These are phyloP conservation scores for Pichia sporocuriosa DNA, from an alignment of 805 yeast genomes.

Conservation along the genomic window DNA sequence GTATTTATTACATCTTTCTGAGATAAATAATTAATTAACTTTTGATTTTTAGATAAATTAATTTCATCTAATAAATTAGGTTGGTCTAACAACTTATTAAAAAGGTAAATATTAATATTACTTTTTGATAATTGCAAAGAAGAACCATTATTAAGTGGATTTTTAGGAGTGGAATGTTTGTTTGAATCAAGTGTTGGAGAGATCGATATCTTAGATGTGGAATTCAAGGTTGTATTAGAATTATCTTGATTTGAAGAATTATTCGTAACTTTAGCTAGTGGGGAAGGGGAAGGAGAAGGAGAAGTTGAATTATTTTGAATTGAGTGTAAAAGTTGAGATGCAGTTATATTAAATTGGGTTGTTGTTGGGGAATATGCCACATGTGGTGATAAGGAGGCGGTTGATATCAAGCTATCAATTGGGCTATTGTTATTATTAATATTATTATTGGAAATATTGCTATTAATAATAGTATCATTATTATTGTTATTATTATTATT, in stretches of 20 bases:
- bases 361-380: slow-evolving; percentile 19
- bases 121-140: slow-evolving; percentile 1
- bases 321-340: slow-evolving; percentile 30
- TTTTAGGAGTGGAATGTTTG: background rate
- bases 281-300: slow-evolving; percentile 11
- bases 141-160: background rate
- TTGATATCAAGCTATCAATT: slow-evolving; percentile 6
- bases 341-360: slow-evolving; percentile 23
- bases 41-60: slow-evolving; percentile 29
- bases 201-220: background rate
- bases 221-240: background rate
- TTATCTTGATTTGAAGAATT: slow-evolving; percentile 3
- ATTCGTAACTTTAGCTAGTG: slow-evolving; percentile 5
- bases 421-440: slow-evolving; percentile 3
- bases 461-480: background rate
- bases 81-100: slow-evolving; percentile 31
- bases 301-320: slow-evolving; percentile 24
- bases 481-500: background rate
- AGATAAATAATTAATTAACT: slow-evolving; percentile 28
- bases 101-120: slow-evolving; percentile 17
- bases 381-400: slow-evolving; percentile 17
- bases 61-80: slow-evolving; percentile 32
- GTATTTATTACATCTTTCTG: slow-evolving; percentile 27
- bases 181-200: background rate
- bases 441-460: background rate